Percentiles rank a stretch among this genome's conserved stretches.
Evolutionary conservation across 108 stramenopile genomes (phyloP).

Genomic region (Pelagomonas calceolata): DNA sequence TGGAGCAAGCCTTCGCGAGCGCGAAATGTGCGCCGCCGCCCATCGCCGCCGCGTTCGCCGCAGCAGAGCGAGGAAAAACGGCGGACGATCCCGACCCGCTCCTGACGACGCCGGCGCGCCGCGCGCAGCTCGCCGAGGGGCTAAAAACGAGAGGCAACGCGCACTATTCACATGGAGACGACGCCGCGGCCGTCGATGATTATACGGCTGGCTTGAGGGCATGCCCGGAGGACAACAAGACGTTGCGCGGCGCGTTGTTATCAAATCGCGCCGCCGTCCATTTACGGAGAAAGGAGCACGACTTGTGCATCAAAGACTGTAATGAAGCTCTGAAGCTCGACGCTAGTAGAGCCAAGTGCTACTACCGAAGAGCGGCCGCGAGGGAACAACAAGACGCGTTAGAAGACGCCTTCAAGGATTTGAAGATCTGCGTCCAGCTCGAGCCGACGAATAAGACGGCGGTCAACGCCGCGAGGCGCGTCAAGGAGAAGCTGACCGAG

Average conservation of each 20-base stretch:
- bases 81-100: too few relatives aligned
- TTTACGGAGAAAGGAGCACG: constrained; percentile 1
- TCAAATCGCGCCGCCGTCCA: constrained; percentile 16
- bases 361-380: background rate
- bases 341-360: constrained; percentile 12
- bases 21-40: too few relatives aligned
- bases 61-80: too few relatives aligned
- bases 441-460: background rate
- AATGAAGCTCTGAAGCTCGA: constrained; percentile 12
- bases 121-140: background rate
- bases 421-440: background rate
- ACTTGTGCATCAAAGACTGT: constrained; percentile 1
- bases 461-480: background rate
- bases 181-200: background rate
- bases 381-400: too few relatives aligned
- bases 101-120: too few relatives aligned
- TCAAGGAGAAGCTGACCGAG: background rate
- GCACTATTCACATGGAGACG: constrained; percentile 4
- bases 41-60: too few relatives aligned
- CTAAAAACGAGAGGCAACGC: constrained; percentile 14
- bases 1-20: too few relatives aligned
- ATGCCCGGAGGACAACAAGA: background rate
- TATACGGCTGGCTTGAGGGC: constrained; percentile 11
- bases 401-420: background rate
- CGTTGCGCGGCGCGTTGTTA: background rate